Evolutionary conservation across 78 protist genomes (phyloP), one percentile per base, ranked within the genome.

Genomic region (Dictyostelium purpureum): DNA sequence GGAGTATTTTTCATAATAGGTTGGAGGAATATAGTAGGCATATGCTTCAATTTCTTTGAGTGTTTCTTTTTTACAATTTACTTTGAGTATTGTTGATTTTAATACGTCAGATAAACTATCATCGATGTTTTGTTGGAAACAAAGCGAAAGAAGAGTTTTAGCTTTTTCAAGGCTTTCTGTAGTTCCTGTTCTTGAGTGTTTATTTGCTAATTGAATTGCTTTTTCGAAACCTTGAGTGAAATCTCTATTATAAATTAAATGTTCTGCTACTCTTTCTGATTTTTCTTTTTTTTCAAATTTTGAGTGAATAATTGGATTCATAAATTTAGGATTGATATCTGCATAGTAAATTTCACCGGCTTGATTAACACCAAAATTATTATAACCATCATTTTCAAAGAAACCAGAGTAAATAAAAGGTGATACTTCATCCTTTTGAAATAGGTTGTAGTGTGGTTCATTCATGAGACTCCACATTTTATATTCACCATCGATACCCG

Each of bases 201-300:
- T 85, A 26, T 85, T 85, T 35, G 92, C 77, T 37, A 59, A 38
- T 6, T 56, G 47, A 49, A 85, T 85, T 2, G 92, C 92, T 18
- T 85, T 85, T 45, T 85, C 92, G n/a, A 85, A 85, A n/a, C 92
- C 92, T 45, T 31, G 42, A 24, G 42, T 59, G 33, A 85, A 85
- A 31, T 85, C 92, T 73, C 92, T 75, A 43, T 85, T 52, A 12
- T 85, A 85, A 38, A 85, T 85, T 33, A 85, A 85, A 18, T 82
- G 57, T 73, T 85, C 92, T 2, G 66, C 71, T 31, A 45, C 45
- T 59, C 66, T 85, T 47, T 85, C 92, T 2, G 63, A 43, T 21
- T 31, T 28, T 33, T 85, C 92, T 42, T 70, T 71, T 26, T 67
- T 57, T 14, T 56, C 67, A 47, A 83, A 83, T 47, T 73, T 85